These are phyloP conservation scores for Fusarium keratoplasticum DNA, from an alignment of 2,329 filamentous ascomycete species.

Conservation along the genomic window DNA sequence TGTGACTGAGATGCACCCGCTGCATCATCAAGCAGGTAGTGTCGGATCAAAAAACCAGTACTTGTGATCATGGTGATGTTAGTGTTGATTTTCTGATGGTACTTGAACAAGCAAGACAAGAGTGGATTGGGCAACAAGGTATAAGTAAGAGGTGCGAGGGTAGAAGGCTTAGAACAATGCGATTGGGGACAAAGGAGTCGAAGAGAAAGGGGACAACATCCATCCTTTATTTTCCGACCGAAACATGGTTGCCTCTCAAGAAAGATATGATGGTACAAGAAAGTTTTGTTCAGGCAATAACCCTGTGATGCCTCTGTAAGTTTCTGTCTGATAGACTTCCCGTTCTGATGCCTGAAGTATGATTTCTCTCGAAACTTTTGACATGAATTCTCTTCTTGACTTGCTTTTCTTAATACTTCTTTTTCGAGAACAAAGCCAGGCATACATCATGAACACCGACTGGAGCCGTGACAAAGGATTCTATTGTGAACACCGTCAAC, in stretches of 20 bases:
- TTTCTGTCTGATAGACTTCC: neutral
- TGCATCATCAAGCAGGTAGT: neutral
- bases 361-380: neutral
- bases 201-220: neutral
- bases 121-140: neutral
- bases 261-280: neutral
- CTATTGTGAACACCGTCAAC: neutral
- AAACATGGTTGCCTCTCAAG: neutral
- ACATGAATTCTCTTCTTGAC: neutral
- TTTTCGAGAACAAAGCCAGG: neutral
- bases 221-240: neutral
- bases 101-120: neutral
- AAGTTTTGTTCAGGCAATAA: neutral
- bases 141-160: neutral
- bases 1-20: neutral
- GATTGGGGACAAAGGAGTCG: neutral
- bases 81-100: neutral
- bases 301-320: neutral
- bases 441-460: neutral
- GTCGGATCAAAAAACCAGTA: neutral
- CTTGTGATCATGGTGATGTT: neutral
- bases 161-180: neutral
- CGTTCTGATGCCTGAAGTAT: neutral
- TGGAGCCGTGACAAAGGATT: neutral
- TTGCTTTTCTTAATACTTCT: neutral